Percentiles rank a stretch among this genome's conserved stretches.
Conservation (phyloP, 2,329 filamentous ascomycete genomes). For the Pseudovirgaria hyperparasitica region DNA sequence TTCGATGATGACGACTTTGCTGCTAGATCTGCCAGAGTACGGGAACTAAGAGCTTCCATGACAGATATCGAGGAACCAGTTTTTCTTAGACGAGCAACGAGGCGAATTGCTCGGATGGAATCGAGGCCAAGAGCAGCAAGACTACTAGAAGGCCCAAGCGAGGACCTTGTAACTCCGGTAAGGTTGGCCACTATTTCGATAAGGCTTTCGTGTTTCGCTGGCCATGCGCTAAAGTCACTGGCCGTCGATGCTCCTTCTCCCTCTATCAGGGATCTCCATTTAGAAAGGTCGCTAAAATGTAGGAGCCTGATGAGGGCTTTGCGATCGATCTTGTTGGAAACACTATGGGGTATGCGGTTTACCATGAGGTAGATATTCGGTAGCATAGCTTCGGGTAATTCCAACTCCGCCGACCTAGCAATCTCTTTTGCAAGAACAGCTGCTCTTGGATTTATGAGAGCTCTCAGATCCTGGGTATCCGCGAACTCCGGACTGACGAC, state of each 20-base stretch:
- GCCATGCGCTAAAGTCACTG: too few species aligned
- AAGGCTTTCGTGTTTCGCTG: constrained; percentile 35
- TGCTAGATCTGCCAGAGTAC: constrained; percentile 15
- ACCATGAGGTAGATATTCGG: constrained; percentile 5
- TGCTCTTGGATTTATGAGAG: constrained; percentile 6
- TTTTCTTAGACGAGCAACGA: constrained; percentile 38
- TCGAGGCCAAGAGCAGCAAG: constrained; percentile 60
- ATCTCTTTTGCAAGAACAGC: constrained; percentile 3
- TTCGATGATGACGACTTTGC: constrained; percentile 9
- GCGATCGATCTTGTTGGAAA: constrained; percentile 14
- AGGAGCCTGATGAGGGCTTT: constrained; percentile 8
- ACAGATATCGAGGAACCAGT: constrained; percentile 17
- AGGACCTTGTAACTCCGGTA: constrained; percentile 35
- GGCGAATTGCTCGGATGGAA: constrained; percentile 66
- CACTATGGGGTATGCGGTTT: constrained; percentile 4
- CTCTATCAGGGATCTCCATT: too few species aligned
- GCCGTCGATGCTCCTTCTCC: too few species aligned
- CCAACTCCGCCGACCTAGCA: not conserved
- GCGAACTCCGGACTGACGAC: constrained; percentile 12
- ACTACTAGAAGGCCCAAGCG: constrained; percentile 59
- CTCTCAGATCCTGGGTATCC: constrained; percentile 1
- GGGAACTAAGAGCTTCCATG: constrained; percentile 16
- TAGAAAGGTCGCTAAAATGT: too few species aligned
- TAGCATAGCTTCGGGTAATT: constrained; percentile 7
- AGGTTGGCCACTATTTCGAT: constrained; percentile 43